phyloP scores from a whole-genome alignment of 768 basidiomycete genomes.

The Candolleomyces efflorescens region DNA sequence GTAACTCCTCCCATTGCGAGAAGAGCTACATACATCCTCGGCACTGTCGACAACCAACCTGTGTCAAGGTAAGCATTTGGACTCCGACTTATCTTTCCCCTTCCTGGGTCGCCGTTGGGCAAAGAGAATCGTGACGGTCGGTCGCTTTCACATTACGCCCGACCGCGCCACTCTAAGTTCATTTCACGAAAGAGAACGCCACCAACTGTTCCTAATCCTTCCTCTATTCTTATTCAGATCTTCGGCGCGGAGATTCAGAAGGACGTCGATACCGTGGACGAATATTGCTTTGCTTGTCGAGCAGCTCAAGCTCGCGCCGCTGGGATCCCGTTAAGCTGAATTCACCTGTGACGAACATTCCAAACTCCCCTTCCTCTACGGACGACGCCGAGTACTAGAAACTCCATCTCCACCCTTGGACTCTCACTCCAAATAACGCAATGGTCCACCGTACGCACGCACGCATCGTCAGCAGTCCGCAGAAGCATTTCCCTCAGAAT shows the following conservation, averaged over 20 bases:
- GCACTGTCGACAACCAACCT: slow-evolving; percentile 48
- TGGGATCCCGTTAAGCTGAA: slow-evolving; percentile 6
- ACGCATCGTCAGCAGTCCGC: too few species aligned
- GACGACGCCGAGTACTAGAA: neutral
- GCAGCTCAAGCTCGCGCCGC: slow-evolving; percentile 43
- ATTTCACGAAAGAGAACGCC: too few species aligned
- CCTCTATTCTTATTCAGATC: slow-evolving; percentile 35
- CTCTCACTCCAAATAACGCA: too few species aligned
- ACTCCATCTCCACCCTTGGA: too few species aligned
- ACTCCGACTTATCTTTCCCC: too few species aligned
- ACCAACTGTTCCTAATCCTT: neutral
- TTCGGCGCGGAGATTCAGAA: slow-evolving; percentile 67
- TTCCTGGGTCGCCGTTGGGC: too few species aligned
- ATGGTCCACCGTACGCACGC: too few species aligned
- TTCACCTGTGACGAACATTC: neutral
- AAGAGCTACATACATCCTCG: slow-evolving; percentile 57
- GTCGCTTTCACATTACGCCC: too few species aligned
- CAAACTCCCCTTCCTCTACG: neutral
- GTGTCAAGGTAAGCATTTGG: slow-evolving; percentile 44
- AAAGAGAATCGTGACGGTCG: too few species aligned
- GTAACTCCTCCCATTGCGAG: slow-evolving; percentile 60
- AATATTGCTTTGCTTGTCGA: slow-evolving; percentile 67
- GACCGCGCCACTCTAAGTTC: too few species aligned
- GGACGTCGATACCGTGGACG: slow-evolving; percentile 66
- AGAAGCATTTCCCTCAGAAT: too few species aligned